These are phyloP conservation scores for Monilinia laxa DNA, from an alignment of 2,329 filamentous ascomycete genomes.

Conservation along the genomic window DNA sequence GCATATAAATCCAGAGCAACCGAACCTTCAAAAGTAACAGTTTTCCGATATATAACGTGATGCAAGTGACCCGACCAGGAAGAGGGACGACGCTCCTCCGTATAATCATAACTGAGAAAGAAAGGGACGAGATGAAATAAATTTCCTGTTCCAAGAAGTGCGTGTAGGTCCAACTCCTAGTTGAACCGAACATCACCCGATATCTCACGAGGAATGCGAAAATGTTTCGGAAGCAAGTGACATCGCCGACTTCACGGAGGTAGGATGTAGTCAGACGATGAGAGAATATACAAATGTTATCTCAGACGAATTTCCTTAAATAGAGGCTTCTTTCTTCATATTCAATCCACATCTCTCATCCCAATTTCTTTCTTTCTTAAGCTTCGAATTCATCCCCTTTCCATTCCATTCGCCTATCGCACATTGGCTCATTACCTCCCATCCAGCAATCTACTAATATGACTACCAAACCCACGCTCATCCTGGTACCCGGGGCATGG, in stretches of 20 bases:
- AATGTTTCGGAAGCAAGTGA: background rate
- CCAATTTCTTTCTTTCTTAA: background rate
- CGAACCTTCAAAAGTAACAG: too few relatives aligned
- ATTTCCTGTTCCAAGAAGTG: too few relatives aligned
- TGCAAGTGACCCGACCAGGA: too few relatives aligned
- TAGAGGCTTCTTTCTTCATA: background rate
- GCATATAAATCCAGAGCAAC: too few relatives aligned
- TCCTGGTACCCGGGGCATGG: conserved; percentile 52
- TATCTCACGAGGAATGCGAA: conserved; percentile 8
- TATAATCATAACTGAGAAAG: too few relatives aligned
- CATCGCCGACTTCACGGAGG: background rate
- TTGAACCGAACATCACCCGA: background rate
- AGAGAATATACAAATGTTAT: background rate
- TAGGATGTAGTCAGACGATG: background rate
- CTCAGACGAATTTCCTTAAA: background rate
- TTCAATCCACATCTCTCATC: background rate
- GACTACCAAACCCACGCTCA: conserved; percentile 41
- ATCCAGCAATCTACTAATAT: conserved; percentile 5
- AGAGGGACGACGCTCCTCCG: too few relatives aligned
- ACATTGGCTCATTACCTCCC: background rate
- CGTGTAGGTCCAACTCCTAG: background rate
- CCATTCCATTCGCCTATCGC: background rate
- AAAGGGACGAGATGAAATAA: too few relatives aligned
- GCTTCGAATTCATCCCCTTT: background rate
- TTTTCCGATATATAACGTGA: too few relatives aligned